These are phyloP conservation scores for Teratosphaeria zuluensis DNA, from an alignment of 2,329 filamentous ascomycete genomes.

Conservation along the genomic window DNA sequence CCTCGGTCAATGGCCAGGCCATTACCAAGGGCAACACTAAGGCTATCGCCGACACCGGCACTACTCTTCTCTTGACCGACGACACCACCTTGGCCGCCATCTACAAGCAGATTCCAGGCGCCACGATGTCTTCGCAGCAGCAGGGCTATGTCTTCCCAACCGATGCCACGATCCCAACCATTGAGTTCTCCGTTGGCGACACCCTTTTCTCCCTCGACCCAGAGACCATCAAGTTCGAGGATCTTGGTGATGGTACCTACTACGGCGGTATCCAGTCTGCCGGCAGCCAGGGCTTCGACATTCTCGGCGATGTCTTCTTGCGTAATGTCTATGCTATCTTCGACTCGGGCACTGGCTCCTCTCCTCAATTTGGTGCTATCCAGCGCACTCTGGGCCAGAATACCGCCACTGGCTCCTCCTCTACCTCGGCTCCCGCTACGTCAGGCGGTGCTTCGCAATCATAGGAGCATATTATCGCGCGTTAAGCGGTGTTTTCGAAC, in stretches of 20 bases:
- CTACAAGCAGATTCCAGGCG: slow-evolving; percentile 54
- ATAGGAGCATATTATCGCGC: neutral
- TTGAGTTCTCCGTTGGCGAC: slow-evolving; percentile 55
- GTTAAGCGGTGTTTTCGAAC: neutral
- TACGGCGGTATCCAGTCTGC: slow-evolving; percentile 59
- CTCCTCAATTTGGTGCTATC: slow-evolving; percentile 46
- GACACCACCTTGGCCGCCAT: slow-evolving; percentile 53
- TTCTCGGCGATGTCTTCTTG: slow-evolving; percentile 54
- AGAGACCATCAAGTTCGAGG: slow-evolving; percentile 52
- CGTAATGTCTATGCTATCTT: slow-evolving; percentile 59
- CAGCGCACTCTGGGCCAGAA: slow-evolving; percentile 25
- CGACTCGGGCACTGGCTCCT: slow-evolving; percentile 45
- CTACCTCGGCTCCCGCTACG: neutral
- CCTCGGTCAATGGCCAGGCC: slow-evolving; percentile 47
- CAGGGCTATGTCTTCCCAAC: slow-evolving; percentile 58
- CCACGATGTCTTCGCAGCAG: slow-evolving; percentile 36
- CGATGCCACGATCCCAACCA: slow-evolving; percentile 41
- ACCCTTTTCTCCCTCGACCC: slow-evolving; percentile 52
- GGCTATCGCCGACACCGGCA: slow-evolving; percentile 64
- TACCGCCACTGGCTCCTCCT: neutral
- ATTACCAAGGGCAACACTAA: slow-evolving; percentile 41
- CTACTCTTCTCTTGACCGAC: slow-evolving; percentile 55
- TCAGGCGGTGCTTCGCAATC: neutral
- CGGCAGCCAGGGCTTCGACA: slow-evolving; percentile 50
- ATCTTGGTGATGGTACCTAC: slow-evolving; percentile 44